Evolutionary conservation across 208 protist genomes (phyloP), one percentile per base, ranked within the genome.

Genomic region (Leishmania mexicana): DNA sequence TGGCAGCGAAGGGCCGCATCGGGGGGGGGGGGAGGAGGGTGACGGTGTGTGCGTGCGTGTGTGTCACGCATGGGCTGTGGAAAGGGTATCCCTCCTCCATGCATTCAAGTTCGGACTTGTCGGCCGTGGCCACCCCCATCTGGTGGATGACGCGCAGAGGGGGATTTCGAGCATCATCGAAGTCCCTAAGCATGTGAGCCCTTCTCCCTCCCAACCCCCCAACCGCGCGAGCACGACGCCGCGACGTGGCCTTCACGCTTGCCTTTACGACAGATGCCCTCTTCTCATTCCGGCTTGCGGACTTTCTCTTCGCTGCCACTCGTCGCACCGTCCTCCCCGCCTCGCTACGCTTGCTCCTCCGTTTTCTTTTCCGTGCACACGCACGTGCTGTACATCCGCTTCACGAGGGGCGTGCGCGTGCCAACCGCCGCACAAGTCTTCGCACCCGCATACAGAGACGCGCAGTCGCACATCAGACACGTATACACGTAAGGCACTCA

Each of bases 271-370:
- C 8, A 28, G 0, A 6, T 19, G 24, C 54, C 10, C 54, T 19
- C 21, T 19, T 58, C 19, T 58, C 54, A 58, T 58, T 21, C 54
- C 21, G 28, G 21, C 17, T 58, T 58, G 54, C 24, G 0, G 17
- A 8, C 40, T 71, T 49, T 78, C 51, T 81, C 60, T 83, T 79
- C 79, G n/a, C 68, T 65, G 31, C 53, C 21, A 45, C 57, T 73
- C 49, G 11, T 17, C 49, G 45, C n/a, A 57, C 57, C 21, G 68
- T 38, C 31, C 42, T 81, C 11, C 53, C 42, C 49, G 49, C 58
- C 31, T 76, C 38, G 58, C 76, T 64, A 51, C 10, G 68, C 38
- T 71, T 31, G 54, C 35, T 68, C 54, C 49, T 60, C 45, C 45
- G 51, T 53, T 47, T 68, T 53, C 38, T 17, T 78, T 45, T 11